Conservation (phyloP, 1,284 basidiomycete genomes). For the Cronartium ribicola region DNA sequence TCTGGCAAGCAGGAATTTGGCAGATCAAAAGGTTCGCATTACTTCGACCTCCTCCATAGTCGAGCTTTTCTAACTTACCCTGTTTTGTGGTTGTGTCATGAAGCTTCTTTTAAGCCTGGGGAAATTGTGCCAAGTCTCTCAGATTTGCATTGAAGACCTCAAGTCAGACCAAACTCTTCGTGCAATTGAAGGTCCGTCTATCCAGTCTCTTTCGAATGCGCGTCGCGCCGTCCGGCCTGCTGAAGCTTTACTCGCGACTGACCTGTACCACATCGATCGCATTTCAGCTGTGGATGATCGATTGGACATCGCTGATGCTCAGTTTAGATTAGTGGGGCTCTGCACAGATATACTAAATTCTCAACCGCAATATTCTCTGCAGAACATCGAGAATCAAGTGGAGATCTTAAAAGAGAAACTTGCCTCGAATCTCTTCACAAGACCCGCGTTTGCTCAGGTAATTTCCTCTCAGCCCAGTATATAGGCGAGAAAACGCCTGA, state of each 20-base stretch:
- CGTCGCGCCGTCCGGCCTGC: background rate
- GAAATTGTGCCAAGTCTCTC: conserved; percentile 77
- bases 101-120: conserved; percentile 86
- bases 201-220: background rate
- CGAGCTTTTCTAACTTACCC: background rate
- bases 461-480: conserved; percentile 39
- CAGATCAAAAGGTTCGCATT: conserved; percentile 62
- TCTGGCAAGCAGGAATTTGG: conserved; percentile 59
- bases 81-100: conserved; percentile 10
- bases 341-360: conserved; percentile 44
- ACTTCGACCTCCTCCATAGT: conserved; percentile 15
- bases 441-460: conserved; percentile 42
- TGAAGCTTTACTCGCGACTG: background rate
- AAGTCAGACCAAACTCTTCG: conserved; percentile 47
- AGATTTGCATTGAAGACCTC: conserved; percentile 56
- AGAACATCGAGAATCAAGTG: conserved; percentile 43
- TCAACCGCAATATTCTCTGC: conserved; percentile 37
- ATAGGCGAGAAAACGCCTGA: conserved; percentile 39
- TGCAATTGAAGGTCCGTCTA: conserved; percentile 48
- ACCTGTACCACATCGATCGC: background rate
- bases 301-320: conserved; percentile 59
- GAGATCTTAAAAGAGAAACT: conserved; percentile 41
- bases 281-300: conserved; percentile 55
- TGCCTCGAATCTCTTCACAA: conserved; percentile 24
- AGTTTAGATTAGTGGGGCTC: conserved; percentile 52